Evolutionary conservation across 805 yeast genomes (phyloP).

Genomic region (Cyberlindnera mississippiensis): DNA sequence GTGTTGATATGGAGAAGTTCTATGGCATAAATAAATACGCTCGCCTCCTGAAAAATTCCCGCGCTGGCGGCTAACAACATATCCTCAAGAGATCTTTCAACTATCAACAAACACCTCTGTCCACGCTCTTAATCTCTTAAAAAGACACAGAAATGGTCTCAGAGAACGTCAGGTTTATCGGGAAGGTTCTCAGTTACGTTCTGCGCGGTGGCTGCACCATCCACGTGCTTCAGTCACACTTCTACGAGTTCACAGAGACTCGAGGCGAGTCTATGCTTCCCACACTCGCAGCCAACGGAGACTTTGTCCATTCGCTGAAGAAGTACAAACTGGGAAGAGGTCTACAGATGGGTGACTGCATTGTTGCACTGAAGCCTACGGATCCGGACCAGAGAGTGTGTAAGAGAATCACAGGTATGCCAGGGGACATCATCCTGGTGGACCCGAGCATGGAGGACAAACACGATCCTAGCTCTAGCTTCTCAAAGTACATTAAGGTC

Average conservation of each 20-base stretch:
- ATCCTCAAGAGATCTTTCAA: neutral
- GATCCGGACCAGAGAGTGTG: slow-evolving; percentile 84
- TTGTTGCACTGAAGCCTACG: slow-evolving; percentile 87
- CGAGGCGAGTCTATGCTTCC: slow-evolving; percentile 96
- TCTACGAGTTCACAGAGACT: slow-evolving; percentile 76
- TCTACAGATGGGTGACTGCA: slow-evolving; percentile 77
- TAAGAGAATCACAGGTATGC: slow-evolving; percentile 92
- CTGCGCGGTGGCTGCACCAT: slow-evolving; percentile 54
- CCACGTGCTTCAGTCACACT: slow-evolving; percentile 63
- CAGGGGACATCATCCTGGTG: slow-evolving; percentile 78
- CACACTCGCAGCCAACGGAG: slow-evolving; percentile 68
- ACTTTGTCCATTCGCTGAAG: slow-evolving; percentile 76
- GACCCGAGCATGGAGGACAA: slow-evolving; percentile 61
- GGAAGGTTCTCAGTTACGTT: slow-evolving; percentile 25
- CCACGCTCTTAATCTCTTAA: neutral
- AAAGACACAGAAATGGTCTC: slow-evolving; percentile 1
- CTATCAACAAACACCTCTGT: neutral
- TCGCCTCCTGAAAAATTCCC: neutral
- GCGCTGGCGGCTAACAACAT: neutral
- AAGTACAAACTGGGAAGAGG: slow-evolving; percentile 57
- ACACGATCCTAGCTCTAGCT: slow-evolving; percentile 22
- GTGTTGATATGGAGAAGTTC: neutral
- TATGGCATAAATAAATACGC: neutral
- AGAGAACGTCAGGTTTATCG: slow-evolving; percentile 22
- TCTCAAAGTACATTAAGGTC: slow-evolving; percentile 57